A percentile compares a stretch with the other conserved stretches of the same genome.
These are phyloP conservation scores for Wickerhamomyces alni DNA, from an alignment of 805 yeast genomes.

Conservation along the genomic window DNA sequence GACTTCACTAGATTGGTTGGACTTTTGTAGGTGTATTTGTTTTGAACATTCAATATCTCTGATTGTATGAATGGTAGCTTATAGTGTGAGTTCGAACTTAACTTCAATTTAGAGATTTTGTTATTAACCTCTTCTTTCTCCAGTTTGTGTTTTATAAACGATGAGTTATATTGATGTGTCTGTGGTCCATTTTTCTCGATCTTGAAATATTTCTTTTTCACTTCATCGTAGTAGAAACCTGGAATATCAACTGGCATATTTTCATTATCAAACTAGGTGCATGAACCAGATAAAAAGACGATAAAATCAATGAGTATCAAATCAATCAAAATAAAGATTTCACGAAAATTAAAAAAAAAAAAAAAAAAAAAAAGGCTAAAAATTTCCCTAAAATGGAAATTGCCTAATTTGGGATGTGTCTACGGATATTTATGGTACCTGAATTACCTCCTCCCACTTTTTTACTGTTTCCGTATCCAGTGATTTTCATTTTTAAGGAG, in stretches of 20 bases:
- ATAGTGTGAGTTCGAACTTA: too few relatives aligned
- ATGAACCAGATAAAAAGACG: too few relatives aligned
- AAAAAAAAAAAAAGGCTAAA: too few relatives aligned
- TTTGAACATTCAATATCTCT: not conserved
- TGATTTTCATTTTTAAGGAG: too few relatives aligned
- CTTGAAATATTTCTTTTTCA: slow-evolving; percentile 22
- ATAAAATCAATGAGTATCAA: too few relatives aligned
- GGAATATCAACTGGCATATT: slow-evolving; percentile 18
- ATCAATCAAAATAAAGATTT: too few relatives aligned
- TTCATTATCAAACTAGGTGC: too few relatives aligned
- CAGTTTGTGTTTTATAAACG: slow-evolving; percentile 7
- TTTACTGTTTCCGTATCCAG: too few relatives aligned
- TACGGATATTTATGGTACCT: too few relatives aligned
- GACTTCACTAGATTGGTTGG: not conserved
- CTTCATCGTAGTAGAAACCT: slow-evolving; percentile 20
- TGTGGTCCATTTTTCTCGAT: slow-evolving; percentile 11
- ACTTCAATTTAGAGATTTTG: slow-evolving; percentile 5
- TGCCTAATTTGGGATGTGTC: not conserved
- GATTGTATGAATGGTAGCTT: slow-evolving; percentile 1
- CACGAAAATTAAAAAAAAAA: too few relatives aligned
- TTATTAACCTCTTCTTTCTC: slow-evolving; percentile 6
- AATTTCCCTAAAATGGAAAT: too few relatives aligned
- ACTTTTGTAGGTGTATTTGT: not conserved
- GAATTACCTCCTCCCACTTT: too few relatives aligned
- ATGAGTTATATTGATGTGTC: slow-evolving; percentile 11